Percentiles rank a stretch among this genome's conserved stretches.
Conservation (phyloP, 2,329 filamentous ascomycete genomes). For the Arthrobotrys megalospora region DNA sequence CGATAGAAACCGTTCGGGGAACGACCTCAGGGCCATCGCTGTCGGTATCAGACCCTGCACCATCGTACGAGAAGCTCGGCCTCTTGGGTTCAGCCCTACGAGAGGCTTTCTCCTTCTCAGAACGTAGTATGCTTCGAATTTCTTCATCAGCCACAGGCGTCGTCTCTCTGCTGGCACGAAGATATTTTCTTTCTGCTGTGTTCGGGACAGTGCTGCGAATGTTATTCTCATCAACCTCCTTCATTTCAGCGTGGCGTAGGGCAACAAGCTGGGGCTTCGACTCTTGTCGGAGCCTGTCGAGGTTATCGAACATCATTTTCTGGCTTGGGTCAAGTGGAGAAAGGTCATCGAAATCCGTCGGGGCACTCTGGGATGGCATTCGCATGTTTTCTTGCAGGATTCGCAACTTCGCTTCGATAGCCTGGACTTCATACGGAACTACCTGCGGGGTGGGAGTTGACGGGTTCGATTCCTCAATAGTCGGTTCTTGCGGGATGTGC, state of each 20-base stretch:
- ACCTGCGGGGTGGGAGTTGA: constrained; percentile 17
- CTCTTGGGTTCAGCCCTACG: constrained; percentile 1
- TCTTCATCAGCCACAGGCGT: constrained; percentile 11
- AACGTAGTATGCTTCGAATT: background rate
- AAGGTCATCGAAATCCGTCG: constrained; percentile 5
- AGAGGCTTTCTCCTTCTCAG: background rate
- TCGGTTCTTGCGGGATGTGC: constrained; percentile 10
- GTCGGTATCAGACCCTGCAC: constrained; percentile 17
- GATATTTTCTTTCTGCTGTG: background rate
- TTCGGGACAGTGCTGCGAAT: background rate
- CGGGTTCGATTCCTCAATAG: constrained; percentile 18
- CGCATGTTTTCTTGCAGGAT: constrained; percentile 20
- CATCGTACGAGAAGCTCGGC: constrained; percentile 16
- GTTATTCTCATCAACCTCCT: background rate
- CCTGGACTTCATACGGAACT: constrained; percentile 11
- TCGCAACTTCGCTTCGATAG: constrained; percentile 19
- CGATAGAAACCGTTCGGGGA: constrained; percentile 21
- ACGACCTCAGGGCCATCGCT: constrained; percentile 4
- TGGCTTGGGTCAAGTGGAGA: constrained; percentile 6
- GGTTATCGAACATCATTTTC: constrained; percentile 23
- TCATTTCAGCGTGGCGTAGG: constrained; percentile 7
- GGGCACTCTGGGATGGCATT: constrained; percentile 4
- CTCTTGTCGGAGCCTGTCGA: constrained; percentile 18
- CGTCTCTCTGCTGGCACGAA: constrained; percentile 9
- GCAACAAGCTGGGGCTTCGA: constrained; percentile 23